These are phyloP conservation scores for Aspergillus floridensis DNA, from an alignment of 2,329 filamentous ascomycete genomes.

Conservation along the genomic window DNA sequence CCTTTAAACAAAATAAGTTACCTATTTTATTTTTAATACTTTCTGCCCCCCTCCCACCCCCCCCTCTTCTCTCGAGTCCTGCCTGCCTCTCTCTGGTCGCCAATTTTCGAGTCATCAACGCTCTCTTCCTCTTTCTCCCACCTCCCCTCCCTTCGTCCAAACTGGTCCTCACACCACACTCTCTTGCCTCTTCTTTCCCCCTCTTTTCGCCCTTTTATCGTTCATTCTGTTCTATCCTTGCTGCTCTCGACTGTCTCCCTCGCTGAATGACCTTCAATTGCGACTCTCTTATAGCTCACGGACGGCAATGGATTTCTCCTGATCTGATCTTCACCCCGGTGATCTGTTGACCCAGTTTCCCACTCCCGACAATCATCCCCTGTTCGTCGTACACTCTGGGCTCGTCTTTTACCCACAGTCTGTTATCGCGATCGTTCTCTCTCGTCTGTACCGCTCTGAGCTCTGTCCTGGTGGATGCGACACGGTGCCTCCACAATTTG, in stretches of 20 bases:
- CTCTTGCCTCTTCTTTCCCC: background rate
- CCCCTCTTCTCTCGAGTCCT: background rate
- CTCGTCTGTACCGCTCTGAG: background rate
- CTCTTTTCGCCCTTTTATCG: background rate
- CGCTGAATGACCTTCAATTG: background rate
- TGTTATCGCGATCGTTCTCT: background rate
- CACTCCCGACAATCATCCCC: background rate
- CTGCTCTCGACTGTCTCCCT: background rate
- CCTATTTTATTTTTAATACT: background rate
- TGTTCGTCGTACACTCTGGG: background rate
- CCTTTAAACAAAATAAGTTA: too few relatives aligned
- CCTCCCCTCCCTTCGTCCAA: constrained; percentile 1
- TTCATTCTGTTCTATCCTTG: background rate
- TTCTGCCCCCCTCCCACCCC: background rate
- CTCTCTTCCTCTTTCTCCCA: background rate
- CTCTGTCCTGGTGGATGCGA: background rate
- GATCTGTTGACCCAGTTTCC: background rate
- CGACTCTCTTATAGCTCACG: background rate
- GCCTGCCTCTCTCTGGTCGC: constrained; percentile 13
- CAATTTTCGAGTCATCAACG: background rate
- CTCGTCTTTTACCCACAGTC: background rate
- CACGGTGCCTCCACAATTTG: background rate
- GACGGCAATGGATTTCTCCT: background rate
- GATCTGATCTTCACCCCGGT: background rate
- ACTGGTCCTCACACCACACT: background rate